phyloP scores from a whole-genome alignment of 2,329 filamentous ascomycete genomes.

The Arthroderma sp. region DNA sequence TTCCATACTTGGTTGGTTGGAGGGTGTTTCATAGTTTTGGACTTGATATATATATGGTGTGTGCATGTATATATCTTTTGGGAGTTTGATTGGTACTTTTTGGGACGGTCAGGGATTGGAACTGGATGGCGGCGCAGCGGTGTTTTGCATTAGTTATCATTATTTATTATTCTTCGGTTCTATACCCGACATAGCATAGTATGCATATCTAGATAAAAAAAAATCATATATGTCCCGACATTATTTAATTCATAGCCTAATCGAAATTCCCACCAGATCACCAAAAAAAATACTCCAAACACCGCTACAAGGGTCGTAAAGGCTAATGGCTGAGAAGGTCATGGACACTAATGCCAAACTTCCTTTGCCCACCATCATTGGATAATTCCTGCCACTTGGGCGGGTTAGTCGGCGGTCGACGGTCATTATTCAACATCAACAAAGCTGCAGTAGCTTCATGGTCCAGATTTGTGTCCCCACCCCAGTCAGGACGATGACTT shows the following conservation, averaged over 20 bases:
- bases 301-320: background rate
- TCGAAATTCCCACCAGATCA: too few relatives aligned
- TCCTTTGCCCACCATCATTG: constrained; percentile 17
- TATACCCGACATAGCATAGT: background rate
- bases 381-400: background rate
- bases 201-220: background rate
- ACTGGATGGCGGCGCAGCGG: too few relatives aligned
- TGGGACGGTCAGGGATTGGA: too few relatives aligned
- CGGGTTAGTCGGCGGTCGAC: constrained; percentile 33
- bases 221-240: background rate
- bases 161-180: too few relatives aligned
- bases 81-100: too few relatives aligned
- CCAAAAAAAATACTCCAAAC: too few relatives aligned
- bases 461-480: constrained; percentile 44
- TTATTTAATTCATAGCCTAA: too few relatives aligned
- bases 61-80: too few relatives aligned
- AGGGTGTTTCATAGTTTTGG: too few relatives aligned
- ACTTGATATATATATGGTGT: too few relatives aligned
- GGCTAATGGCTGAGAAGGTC: constrained; percentile 40
- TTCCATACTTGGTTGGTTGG: too few relatives aligned
- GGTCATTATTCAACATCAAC: constrained; percentile 74
- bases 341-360: constrained; percentile 41
- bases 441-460: constrained; percentile 76
- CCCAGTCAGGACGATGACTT: constrained; percentile 20
- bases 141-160: too few relatives aligned